These are phyloP conservation scores for Suillus subluteus DNA, from an alignment of 768 basidiomycete species.

Conservation along the genomic window DNA sequence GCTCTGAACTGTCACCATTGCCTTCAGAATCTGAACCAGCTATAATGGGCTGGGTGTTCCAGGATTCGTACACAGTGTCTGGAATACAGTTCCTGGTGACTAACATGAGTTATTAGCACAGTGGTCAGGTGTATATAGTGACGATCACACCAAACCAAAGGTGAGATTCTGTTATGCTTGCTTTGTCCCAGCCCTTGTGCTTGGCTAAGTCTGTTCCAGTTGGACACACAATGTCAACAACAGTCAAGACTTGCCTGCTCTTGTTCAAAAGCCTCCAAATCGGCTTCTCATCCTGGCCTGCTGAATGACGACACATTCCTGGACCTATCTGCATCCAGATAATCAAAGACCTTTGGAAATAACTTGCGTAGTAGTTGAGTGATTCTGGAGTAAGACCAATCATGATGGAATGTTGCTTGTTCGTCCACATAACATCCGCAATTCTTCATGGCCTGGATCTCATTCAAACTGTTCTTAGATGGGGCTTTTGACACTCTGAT, in stretches of 20 bases:
- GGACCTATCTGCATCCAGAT: neutral
- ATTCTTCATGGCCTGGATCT: constrained; percentile 10
- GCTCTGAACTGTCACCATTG: neutral
- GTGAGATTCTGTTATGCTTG: neutral
- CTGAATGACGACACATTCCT: neutral
- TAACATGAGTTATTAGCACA: neutral
- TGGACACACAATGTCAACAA: neutral
- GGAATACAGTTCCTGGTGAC: neutral
- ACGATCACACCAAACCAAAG: constrained; percentile 5
- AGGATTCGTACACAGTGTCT: neutral
- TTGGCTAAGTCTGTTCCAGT: constrained; percentile 1
- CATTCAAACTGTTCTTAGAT: neutral
- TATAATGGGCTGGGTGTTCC: neutral
- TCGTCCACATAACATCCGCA: neutral
- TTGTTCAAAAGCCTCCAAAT: neutral
- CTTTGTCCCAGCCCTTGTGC: constrained; percentile 6
- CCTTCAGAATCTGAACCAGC: neutral
- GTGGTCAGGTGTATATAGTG: neutral
- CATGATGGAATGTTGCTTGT: neutral
- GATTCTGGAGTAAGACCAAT: neutral
- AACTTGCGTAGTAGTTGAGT: neutral
- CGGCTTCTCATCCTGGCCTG: neutral
- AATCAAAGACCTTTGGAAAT: neutral
- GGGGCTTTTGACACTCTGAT: neutral
- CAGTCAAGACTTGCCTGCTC: neutral